phyloP scores from a whole-genome alignment of 2,329 filamentous ascomycete genomes.

The Fusarium sp. region DNA sequence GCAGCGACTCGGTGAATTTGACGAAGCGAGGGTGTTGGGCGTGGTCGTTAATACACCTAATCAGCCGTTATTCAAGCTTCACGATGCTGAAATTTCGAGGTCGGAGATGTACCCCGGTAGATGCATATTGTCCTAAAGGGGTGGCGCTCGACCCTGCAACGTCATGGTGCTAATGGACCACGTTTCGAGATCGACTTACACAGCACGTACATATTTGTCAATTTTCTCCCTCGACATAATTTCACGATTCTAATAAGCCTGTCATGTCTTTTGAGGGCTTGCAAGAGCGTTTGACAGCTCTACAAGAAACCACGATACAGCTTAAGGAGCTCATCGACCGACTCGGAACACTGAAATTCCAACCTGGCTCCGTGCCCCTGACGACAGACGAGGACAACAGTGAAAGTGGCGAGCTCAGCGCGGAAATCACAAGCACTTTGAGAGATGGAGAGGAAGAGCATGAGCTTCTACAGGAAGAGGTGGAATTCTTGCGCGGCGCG shows the following conservation, averaged over 20 bases:
- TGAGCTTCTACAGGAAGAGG: slow-evolving; percentile 81
- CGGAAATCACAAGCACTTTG: slow-evolving; percentile 82
- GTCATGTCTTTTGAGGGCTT: slow-evolving; percentile 69
- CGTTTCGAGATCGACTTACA: slow-evolving; percentile 38
- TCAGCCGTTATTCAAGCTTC: slow-evolving; percentile 5
- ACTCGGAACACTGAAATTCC: slow-evolving; percentile 67
- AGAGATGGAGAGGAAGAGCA: slow-evolving; percentile 85
- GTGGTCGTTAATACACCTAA: slow-evolving; percentile 18
- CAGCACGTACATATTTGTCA: background rate
- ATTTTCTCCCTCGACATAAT: background rate
- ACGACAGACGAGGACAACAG: slow-evolving; percentile 61
- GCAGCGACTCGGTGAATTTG: slow-evolving; percentile 4
- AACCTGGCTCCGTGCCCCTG: slow-evolving; percentile 67
- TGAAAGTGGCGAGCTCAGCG: slow-evolving; percentile 76
- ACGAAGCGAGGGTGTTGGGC: slow-evolving; percentile 2
- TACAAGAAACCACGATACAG: slow-evolving; percentile 71
- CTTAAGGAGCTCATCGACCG: slow-evolving; percentile 69
- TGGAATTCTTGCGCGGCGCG: slow-evolving; percentile 71
- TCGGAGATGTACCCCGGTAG: slow-evolving; percentile 24
- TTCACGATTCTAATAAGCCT: background rate
- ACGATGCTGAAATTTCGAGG: slow-evolving; percentile 43
- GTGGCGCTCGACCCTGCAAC: slow-evolving; percentile 30
- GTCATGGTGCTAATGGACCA: slow-evolving; percentile 44
- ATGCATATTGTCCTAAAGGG: slow-evolving; percentile 43
- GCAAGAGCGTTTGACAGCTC: slow-evolving; percentile 68